phyloP scores from a whole-genome alignment of 192 early-diverging fungal genomes.

The Mortierella claussenii region DNA sequence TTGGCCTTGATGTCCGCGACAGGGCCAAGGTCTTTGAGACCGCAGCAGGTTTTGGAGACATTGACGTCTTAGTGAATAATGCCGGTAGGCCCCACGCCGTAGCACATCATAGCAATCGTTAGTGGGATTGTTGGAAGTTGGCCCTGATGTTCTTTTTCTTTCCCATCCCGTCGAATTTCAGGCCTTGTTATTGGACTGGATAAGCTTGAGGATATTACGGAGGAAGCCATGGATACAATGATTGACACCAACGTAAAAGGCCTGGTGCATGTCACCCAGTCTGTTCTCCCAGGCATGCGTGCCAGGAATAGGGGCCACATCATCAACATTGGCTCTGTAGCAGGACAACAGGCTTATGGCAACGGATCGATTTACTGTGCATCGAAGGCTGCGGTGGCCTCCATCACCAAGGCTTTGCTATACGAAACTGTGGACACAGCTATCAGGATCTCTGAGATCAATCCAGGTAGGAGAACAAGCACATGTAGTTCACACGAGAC shows the following conservation, averaged over 20 bases:
- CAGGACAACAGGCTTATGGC: constrained; percentile 75
- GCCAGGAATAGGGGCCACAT: constrained; percentile 74
- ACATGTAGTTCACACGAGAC: too few relatives aligned
- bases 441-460: constrained; percentile 80
- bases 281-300: constrained; percentile 84
- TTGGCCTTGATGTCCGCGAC: constrained; percentile 79
- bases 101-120: too few relatives aligned
- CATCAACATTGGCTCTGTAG: constrained; percentile 86
- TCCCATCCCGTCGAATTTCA: too few relatives aligned
- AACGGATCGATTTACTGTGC: constrained; percentile 87
- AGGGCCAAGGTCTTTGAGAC: constrained; percentile 64
- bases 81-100: too few relatives aligned
- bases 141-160: too few relatives aligned
- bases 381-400: constrained; percentile 84
- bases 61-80: constrained; percentile 93
- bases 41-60: constrained; percentile 63
- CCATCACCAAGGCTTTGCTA: constrained; percentile 79
- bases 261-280: constrained; percentile 81
- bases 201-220: constrained; percentile 65
- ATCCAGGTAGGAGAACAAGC: constrained; percentile 70
- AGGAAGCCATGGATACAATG: constrained; percentile 79
- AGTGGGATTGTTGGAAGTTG: too few relatives aligned
- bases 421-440: constrained; percentile 80
- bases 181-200: constrained; percentile 78
- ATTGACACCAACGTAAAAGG: constrained; percentile 94